phyloP scores from a whole-genome alignment of 2,329 filamentous ascomycete species.

The Aureobasidium pullulans region DNA sequence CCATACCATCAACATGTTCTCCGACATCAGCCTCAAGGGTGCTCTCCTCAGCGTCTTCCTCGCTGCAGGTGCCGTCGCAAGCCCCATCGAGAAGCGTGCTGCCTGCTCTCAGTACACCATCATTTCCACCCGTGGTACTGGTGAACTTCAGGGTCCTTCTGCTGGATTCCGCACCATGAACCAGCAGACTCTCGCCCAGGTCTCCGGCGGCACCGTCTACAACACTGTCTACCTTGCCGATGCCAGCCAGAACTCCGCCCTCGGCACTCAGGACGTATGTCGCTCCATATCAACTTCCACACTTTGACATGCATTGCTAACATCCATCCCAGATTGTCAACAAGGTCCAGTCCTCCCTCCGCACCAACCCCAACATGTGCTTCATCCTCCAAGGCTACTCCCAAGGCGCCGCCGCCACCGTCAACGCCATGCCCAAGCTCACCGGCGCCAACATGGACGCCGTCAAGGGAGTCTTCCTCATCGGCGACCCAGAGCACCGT shows the following conservation, averaged over 20 bases:
- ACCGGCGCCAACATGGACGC: constrained; percentile 28
- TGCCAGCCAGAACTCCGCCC: constrained; percentile 22
- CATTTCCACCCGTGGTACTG: constrained; percentile 24
- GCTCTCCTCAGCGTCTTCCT: constrained; percentile 3
- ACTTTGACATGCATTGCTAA: not conserved
- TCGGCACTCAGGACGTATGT: constrained; percentile 24
- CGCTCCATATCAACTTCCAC: no score
- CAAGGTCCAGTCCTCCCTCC: constrained; percentile 23
- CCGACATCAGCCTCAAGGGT: constrained; percentile 3
- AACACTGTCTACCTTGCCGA: constrained; percentile 30
- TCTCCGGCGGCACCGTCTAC: constrained; percentile 29
- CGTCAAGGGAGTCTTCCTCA: constrained; percentile 31
- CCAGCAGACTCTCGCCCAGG: constrained; percentile 19
- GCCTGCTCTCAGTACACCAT: constrained; percentile 16
- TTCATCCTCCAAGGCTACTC: constrained; percentile 33
- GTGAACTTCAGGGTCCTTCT: constrained; percentile 20
- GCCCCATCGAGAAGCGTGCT: constrained; percentile 7
- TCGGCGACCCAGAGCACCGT: constrained; percentile 31
- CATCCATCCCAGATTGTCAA: constrained; percentile 23
- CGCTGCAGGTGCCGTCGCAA: not conserved
- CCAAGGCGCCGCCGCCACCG: constrained; percentile 31
- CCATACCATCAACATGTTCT: not conserved
- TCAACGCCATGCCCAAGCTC: constrained; percentile 26
- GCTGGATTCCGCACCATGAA: constrained; percentile 31
- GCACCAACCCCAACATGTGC: constrained; percentile 24